These are phyloP conservation scores for Pseudogymnoascus sp. DNA, from an alignment of 2,329 filamentous ascomycete genomes.

Conservation along the genomic window DNA sequence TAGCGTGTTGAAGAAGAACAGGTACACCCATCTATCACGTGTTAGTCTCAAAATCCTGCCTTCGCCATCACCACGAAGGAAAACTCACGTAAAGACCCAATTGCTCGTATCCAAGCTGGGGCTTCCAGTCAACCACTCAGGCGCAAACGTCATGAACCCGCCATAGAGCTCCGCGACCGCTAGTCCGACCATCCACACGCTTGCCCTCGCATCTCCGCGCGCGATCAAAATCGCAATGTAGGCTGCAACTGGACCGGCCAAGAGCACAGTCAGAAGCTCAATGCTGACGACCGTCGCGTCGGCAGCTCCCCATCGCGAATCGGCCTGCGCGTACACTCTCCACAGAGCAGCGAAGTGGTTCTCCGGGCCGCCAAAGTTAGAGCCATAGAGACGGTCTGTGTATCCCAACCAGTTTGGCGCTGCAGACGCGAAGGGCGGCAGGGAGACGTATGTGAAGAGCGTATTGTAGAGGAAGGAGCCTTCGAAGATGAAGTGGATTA, in stretches of 20 bases:
- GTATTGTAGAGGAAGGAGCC: conserved; percentile 89
- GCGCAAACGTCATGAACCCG: conserved; percentile 64
- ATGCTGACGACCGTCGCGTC: conserved; percentile 57
- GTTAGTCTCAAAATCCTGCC: not conserved
- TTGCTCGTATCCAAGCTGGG: conserved; percentile 57
- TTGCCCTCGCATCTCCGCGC: conserved; percentile 45
- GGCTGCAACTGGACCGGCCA: conserved; percentile 52
- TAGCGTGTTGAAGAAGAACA: conserved; percentile 61
- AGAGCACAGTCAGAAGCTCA: conserved; percentile 57
- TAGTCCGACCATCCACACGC: conserved; percentile 56
- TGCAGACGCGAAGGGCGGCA: conserved; percentile 74
- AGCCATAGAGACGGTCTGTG: conserved; percentile 44
- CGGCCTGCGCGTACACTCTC: conserved; percentile 62
- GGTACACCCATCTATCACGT: conserved; percentile 46
- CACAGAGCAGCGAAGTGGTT: conserved; percentile 52
- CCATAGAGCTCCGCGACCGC: conserved; percentile 62
- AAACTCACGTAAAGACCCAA: conserved; percentile 49
- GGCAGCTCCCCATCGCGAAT: conserved; percentile 54
- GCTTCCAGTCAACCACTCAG: conserved; percentile 58
- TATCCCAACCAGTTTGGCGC: conserved; percentile 44
- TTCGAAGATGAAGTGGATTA: conserved; percentile 88
- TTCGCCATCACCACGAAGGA: not conserved
- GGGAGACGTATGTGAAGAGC: conserved; percentile 57
- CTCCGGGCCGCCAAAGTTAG: conserved; percentile 45
- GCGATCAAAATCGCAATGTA: conserved; percentile 55